Evolutionary conservation across 176 grass and related monocot species (phyloP).

Genomic region (Avena atlantica): DNA sequence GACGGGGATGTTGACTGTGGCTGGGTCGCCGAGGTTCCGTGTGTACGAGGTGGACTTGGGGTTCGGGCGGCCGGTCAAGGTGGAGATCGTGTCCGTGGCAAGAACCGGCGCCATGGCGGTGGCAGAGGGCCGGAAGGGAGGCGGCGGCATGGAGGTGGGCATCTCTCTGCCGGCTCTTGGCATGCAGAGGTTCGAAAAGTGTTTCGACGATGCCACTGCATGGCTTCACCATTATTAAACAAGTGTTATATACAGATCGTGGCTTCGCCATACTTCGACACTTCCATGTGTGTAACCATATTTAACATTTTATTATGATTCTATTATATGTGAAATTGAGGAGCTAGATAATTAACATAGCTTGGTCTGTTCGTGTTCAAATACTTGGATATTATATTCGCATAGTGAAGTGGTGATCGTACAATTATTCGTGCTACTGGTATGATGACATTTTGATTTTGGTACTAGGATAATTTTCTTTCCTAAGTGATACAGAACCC

Average conservation of each 20-base stretch:
- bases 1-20: not conserved
- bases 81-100: conserved; percentile 47
- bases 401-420: too few relatives aligned
- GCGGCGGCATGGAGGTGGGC: conserved; percentile 63
- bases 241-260: not conserved
- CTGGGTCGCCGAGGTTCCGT: conserved; percentile 51
- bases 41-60: conserved; percentile 65
- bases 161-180: conserved; percentile 40
- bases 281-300: too few relatives aligned
- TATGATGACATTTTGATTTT: too few relatives aligned
- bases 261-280: too few relatives aligned
- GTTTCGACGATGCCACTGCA: conserved; percentile 32
- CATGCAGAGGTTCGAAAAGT: conserved; percentile 46
- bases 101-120: conserved; percentile 45
- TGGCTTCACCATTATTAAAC: not conserved
- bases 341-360: too few relatives aligned
- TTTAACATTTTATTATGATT: too few relatives aligned
- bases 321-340: too few relatives aligned
- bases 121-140: conserved; percentile 33
- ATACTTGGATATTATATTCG: too few relatives aligned
- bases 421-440: too few relatives aligned
- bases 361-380: too few relatives aligned
- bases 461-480: too few relatives aligned
- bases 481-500: too few relatives aligned
- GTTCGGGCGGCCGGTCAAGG: conserved; percentile 54